phyloP scores from a whole-genome alignment of 495 filamentous ascomycete species.

The Pseudomonodictys pantanalensis region DNA sequence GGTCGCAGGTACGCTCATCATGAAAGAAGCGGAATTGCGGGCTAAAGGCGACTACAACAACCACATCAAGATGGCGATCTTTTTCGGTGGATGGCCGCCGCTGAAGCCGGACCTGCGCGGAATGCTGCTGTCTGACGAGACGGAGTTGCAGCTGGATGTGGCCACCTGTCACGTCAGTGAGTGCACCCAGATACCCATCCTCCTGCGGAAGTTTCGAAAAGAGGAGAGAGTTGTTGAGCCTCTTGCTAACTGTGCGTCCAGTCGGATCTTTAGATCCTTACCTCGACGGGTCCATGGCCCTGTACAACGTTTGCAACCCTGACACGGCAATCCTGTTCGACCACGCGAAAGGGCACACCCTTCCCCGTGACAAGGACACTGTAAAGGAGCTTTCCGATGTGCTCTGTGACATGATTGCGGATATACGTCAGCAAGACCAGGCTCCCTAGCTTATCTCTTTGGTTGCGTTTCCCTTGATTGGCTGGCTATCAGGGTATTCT shows the following conservation, averaged over 20 bases:
- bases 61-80: constrained; percentile 55
- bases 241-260: background rate
- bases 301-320: constrained; percentile 57
- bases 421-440: constrained; percentile 5
- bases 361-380: constrained; percentile 14
- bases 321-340: constrained; percentile 53
- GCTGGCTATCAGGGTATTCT: too few species aligned
- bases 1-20: constrained; percentile 46
- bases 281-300: constrained; percentile 49
- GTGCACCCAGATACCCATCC: background rate
- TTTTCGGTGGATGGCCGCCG: constrained; percentile 56
- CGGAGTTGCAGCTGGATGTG: constrained; percentile 47
- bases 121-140: constrained; percentile 49
- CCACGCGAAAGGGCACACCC: constrained; percentile 26
- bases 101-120: constrained; percentile 47
- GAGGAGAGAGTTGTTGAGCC: background rate
- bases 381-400: constrained; percentile 17
- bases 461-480: too few species aligned
- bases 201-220: too few species aligned
- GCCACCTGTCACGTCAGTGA: constrained; percentile 54
- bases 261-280: constrained; percentile 58
- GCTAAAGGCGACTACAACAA: too few species aligned
- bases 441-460: too few species aligned
- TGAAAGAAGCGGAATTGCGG: constrained; percentile 40
- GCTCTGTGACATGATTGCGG: constrained; percentile 11